Base-by-base conservation (phyloP, 345 rosid genomes). In the Excoecaria agallocha region DNA sequence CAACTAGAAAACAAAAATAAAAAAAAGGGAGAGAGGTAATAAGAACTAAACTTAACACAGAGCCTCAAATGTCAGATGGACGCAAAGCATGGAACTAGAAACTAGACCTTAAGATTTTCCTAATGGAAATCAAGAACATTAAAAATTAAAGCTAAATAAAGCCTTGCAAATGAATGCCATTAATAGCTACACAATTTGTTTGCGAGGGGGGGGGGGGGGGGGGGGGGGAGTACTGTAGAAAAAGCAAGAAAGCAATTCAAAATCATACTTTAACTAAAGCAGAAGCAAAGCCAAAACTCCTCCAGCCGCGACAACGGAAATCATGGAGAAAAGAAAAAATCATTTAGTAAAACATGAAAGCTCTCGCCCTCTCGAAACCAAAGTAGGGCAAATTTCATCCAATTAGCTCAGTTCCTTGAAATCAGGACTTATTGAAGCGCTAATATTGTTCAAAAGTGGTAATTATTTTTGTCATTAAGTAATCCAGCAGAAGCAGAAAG, bases 181-280 rank as follows among this genome's bases (percentile, higher is more conserved):
- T 77, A 83, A 30, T 85, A 74, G 64, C 68, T 54, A 22, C 61
- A 75, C 41, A 76, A 69, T 22, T 57, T 58, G 15, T 3, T 25
- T 50, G 15, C 2, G 24, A n/a, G n/a, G n/a, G n/a, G n/a, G n/a
- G n/a, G n/a, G n/a, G n/a, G n/a, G n/a, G n/a, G n/a, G n/a, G n/a
- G n/a, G n/a, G n/a, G n/a, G n/a, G n/a, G n/a, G n/a, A n/a, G 80
- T 81, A 84, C 75, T 77, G 66, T 22, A 60, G 74, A 49, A 74
- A 74, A 81, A 76, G 83, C 52, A 71, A 84, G 76, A 81, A 78
- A 87, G 77, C 75, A 66, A 62, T 65, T 70, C 41, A 67, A 76
- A 50, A 75, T 80, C 76, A 15, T 54, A 50, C 82, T 78, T 79
- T 69, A 71, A 63, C 67, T 76, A 89, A 88, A 83, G 82, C 72